These are phyloP conservation scores for Thermoascus crustaceus DNA, from an alignment of 2,329 filamentous ascomycete genomes.

Conservation along the genomic window DNA sequence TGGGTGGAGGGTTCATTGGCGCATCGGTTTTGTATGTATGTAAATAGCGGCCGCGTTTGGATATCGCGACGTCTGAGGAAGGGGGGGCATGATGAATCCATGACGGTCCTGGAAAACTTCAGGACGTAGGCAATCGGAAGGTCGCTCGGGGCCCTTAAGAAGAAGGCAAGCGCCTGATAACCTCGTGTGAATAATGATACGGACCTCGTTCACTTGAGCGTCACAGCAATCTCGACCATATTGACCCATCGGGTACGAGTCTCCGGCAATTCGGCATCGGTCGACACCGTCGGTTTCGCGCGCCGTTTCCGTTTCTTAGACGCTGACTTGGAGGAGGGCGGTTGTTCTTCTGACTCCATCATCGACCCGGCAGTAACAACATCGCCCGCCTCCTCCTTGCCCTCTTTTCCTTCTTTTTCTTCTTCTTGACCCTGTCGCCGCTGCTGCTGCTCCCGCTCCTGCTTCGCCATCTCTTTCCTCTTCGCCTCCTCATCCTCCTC, in stretches of 20 bases:
- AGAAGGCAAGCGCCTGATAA: too few species aligned
- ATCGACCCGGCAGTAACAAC: too few species aligned
- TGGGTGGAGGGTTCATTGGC: too few species aligned
- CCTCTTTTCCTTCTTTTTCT: too few species aligned
- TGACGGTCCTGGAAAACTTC: too few species aligned
- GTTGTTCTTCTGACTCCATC: slow-evolving; percentile 3
- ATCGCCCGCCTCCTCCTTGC: too few species aligned
- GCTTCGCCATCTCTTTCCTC: slow-evolving; percentile 16
- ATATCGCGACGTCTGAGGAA: too few species aligned
- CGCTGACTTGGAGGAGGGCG: slow-evolving; percentile 12
- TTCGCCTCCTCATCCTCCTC: slow-evolving; percentile 32
- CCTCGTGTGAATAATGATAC: not conserved
- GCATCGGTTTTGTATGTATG: too few species aligned
- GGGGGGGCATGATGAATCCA: slow-evolving; percentile 1
- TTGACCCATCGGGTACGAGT: slow-evolving; percentile 40
- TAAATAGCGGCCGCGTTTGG: too few species aligned
- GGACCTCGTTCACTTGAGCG: slow-evolving; percentile 27
- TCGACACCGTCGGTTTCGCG: slow-evolving; percentile 15
- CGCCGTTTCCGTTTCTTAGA: slow-evolving; percentile 24
- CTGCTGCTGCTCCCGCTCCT: slow-evolving; percentile 15
- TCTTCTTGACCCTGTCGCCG: slow-evolving; percentile 8
- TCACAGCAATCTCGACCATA: slow-evolving; percentile 38
- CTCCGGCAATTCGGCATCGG: slow-evolving; percentile 33
- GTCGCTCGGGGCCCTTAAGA: too few species aligned
- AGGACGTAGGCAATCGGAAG: too few species aligned